These are phyloP conservation scores for Globisporangium spinosum DNA, from an alignment of 352 stramenopile genomes.

Conservation along the genomic window DNA sequence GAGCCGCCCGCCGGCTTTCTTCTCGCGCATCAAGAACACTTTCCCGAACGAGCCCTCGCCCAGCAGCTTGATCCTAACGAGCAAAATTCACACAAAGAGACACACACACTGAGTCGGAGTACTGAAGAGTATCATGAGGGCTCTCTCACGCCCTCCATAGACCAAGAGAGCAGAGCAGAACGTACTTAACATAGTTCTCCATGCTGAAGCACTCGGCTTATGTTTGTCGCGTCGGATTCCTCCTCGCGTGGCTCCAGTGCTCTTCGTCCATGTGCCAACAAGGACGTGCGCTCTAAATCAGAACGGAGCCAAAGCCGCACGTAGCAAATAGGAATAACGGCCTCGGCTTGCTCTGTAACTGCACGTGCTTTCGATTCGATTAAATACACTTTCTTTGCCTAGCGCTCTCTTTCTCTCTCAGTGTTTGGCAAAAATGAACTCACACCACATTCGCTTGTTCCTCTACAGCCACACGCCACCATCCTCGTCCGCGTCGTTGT, in stretches of 20 bases:
- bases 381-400: constrained; percentile 7
- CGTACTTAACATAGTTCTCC: constrained; percentile 46
- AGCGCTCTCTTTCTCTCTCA: background rate
- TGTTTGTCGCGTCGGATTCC: background rate
- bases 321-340: background rate
- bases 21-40: constrained; percentile 89
- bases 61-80: constrained; percentile 50
- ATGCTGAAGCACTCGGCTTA: constrained; percentile 15
- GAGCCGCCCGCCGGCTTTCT: constrained; percentile 41
- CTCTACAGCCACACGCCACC: constrained; percentile 58
- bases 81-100: background rate
- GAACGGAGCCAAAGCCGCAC: background rate
- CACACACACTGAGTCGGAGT: background rate
- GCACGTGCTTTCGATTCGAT: background rate
- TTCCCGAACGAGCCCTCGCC: constrained; percentile 90
- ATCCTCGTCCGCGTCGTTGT: constrained; percentile 40
- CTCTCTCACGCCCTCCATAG: background rate
- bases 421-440: background rate
- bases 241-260: background rate
- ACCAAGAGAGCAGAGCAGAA: background rate
- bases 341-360: background rate
- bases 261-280: background rate
- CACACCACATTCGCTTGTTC: background rate
- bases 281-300: background rate
- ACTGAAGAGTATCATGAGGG: background rate